Conservation (phyloP, 2,329 filamentous ascomycete species). For the Trichoderma atroviride region DNA sequence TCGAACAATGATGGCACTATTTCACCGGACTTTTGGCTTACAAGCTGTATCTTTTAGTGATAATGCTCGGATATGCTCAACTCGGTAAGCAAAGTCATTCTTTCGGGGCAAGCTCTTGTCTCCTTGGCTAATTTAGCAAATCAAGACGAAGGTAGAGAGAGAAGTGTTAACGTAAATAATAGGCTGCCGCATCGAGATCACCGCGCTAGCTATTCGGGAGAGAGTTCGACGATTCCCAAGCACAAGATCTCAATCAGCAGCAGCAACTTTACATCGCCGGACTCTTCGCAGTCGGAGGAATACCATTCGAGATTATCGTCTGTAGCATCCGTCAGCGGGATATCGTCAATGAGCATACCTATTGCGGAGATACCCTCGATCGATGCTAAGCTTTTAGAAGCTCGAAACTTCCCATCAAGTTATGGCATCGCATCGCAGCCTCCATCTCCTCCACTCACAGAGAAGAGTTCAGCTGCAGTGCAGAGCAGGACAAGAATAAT, state of each 20-base stretch:
- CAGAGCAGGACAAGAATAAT: background rate
- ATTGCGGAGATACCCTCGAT: slow-evolving; percentile 44
- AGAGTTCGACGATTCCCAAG: slow-evolving; percentile 5
- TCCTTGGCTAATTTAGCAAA: background rate
- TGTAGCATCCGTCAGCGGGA: slow-evolving; percentile 52
- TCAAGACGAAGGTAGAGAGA: background rate
- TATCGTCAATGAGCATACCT: slow-evolving; percentile 40
- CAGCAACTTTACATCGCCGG: slow-evolving; percentile 55
- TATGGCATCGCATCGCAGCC: slow-evolving; percentile 14
- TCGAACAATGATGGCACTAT: background rate
- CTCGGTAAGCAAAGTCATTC: background rate
- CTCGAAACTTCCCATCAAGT: slow-evolving; percentile 28
- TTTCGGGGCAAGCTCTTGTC: background rate
- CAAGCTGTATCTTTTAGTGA: background rate
- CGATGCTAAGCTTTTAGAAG: slow-evolving; percentile 42
- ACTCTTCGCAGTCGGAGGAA: slow-evolving; percentile 49
- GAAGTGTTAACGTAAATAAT: background rate
- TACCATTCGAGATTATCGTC: slow-evolving; percentile 58
- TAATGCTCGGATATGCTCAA: background rate
- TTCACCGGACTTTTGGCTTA: background rate
- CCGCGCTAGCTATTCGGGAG: background rate
- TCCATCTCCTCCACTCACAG: slow-evolving; percentile 2
- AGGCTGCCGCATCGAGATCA: slow-evolving; percentile 1
- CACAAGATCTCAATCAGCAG: slow-evolving; percentile 51
- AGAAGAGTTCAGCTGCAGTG: background rate